Evolutionary conservation across 495 filamentous ascomycete species (phyloP), one percentile per base, ranked within the genome.

Genomic region (Monascus purpureus): DNA sequence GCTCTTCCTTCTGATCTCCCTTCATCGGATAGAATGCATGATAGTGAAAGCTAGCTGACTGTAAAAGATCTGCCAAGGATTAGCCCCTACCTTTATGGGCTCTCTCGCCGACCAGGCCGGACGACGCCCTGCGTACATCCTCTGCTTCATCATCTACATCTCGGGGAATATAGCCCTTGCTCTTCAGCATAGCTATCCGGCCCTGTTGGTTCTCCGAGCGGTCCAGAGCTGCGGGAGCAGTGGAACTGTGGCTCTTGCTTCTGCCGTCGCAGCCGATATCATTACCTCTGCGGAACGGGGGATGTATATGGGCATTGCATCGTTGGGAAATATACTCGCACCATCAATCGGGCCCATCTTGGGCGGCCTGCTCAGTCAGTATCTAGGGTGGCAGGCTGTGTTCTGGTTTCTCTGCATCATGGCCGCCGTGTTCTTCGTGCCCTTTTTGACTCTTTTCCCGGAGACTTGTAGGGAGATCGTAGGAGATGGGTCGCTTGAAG

Each of bases 401-500:
- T 90, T 87, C 46, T 85, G 79, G 79, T 78, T 85, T 40, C 60
- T 81, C 6, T 58, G 65, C 22, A 75, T 82, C 25, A 38, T 70
- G 16, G 55, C 65, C 6, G 63, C 49, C 0, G 47, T 52, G 1
- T 55, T 52, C 26, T 47, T 58, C 22, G 6, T 54, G 6, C 36
- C 44, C 1, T 34, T 65, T 6, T n/a, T 43, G 0, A 29, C 59
- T 0, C 47, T 53, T 35, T 50, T 66, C 16, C 63, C 63, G 0
- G 63, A 68, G 33, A 68, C 63, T 1, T 47, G 47, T 17, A 52
- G 65, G 2, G 38, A 30, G 1, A 43, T 70, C 16, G 61, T 68
- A 0, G 63, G 61, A 2, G 51, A 65, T 43, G 64, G 62, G 1
- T 47, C 45, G 8, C 37, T 43, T 4, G 26, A 40, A 1, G 37